A percentile compares a stretch with the other conserved stretches of the same genome.
These are phyloP conservation scores for Colletotrichum sp. DNA, from an alignment of 2,329 filamentous ascomycete species.

Conservation along the genomic window DNA sequence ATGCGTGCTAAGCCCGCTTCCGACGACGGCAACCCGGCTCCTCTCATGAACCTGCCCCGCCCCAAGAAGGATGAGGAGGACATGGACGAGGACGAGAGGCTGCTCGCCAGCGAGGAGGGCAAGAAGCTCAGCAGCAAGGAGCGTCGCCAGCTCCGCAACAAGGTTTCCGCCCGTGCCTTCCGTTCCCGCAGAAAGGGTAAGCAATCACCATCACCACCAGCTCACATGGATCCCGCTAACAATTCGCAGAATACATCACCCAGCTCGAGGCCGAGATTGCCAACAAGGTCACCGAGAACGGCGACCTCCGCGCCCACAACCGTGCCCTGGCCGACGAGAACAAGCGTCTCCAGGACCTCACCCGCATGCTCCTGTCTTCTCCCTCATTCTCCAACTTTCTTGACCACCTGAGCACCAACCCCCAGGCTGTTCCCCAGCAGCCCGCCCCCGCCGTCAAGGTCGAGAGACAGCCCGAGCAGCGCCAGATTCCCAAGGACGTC, in stretches of 20 bases:
- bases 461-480: constrained; percentile 21
- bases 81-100: constrained; percentile 96
- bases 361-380: constrained; percentile 81
- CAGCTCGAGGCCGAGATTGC: constrained; percentile 93
- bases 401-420: constrained; percentile 69
- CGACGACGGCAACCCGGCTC: constrained; percentile 44
- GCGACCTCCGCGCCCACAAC: constrained; percentile 82
- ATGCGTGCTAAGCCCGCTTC: constrained; percentile 79
- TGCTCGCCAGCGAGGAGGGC: constrained; percentile 94
- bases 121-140: constrained; percentile 99
- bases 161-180: constrained; percentile 97
- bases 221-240: constrained; percentile 16
- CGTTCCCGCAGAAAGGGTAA: constrained; percentile 97
- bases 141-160: constrained; percentile 95
- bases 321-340: constrained; percentile 84
- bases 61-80: constrained; percentile 95
- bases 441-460: constrained; percentile 37
- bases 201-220: constrained; percentile 26
- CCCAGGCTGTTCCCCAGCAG: constrained; percentile 45
- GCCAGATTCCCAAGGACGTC: constrained; percentile 67
- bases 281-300: constrained; percentile 81
- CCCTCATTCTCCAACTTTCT: constrained; percentile 85
- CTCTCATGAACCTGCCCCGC: constrained; percentile 72
- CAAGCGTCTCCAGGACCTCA: constrained; percentile 76
- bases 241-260: constrained; percentile 82